Conservation (phyloP, 2,329 filamentous ascomycete species). For the Penicillium verrucosum region DNA sequence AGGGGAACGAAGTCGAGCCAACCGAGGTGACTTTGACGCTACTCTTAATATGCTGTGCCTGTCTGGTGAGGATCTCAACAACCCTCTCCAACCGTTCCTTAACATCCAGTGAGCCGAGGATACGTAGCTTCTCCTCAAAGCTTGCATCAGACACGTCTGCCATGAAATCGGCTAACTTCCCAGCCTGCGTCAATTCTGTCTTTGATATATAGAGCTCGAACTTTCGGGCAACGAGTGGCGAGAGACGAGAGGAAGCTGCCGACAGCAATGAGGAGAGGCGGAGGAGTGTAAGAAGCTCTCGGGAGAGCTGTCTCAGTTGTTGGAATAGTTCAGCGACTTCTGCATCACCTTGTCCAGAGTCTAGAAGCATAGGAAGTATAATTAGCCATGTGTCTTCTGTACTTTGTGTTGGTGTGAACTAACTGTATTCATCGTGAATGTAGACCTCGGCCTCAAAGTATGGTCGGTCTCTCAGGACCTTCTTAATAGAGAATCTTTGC, state of each 20-base stretch:
- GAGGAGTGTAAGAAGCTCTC: conserved; percentile 80
- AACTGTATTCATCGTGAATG: conserved; percentile 67
- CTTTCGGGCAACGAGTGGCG: conserved; percentile 78
- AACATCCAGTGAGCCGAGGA: conserved; percentile 76
- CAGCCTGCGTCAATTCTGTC: conserved; percentile 78
- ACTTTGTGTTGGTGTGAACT: conserved; percentile 20
- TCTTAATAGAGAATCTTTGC: conserved; percentile 71
- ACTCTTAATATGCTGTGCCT: conserved; percentile 79
- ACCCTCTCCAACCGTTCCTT: conserved; percentile 76
- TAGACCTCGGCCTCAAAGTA: conserved; percentile 81
- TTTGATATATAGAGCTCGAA: conserved; percentile 83
- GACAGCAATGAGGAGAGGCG: conserved; percentile 81
- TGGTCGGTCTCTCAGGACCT: conserved; percentile 71
- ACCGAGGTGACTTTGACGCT: conserved; percentile 82
- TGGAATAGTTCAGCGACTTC: conserved; percentile 69
- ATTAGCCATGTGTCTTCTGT: conserved; percentile 5
- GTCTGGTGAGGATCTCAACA: conserved; percentile 76
- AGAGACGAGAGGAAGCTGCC: conserved; percentile 65
- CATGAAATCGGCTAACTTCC: conserved; percentile 91
- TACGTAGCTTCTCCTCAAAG: conserved; percentile 85
- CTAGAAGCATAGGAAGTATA: conserved; percentile 18
- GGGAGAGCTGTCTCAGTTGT: conserved; percentile 76
- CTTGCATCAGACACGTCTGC: conserved; percentile 83
- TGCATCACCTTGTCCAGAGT: conserved; percentile 53
- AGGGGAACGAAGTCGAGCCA: conserved; percentile 62